A percentile compares a stretch with the other conserved stretches of the same genome.
phyloP scores from a whole-genome alignment of 352 stramenopile species.

The Phytopythium montanum region DNA sequence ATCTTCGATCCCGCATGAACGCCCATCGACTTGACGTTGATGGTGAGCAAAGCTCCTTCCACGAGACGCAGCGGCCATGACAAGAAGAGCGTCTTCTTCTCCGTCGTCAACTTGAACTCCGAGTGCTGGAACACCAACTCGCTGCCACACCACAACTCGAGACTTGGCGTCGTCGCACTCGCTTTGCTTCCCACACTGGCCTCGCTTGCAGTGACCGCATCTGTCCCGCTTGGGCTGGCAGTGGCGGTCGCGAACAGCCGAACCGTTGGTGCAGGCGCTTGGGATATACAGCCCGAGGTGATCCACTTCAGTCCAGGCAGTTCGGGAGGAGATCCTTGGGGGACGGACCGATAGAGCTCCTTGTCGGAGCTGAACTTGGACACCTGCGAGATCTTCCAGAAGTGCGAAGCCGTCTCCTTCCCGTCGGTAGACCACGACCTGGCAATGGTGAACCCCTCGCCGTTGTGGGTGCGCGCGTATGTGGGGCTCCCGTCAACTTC shows the following conservation, averaged over 20 bases:
- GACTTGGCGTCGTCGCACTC: not conserved
- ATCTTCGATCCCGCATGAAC: not conserved
- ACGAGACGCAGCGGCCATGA: not conserved
- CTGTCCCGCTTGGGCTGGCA: not conserved
- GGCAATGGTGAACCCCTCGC: conserved; percentile 84
- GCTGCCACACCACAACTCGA: not conserved
- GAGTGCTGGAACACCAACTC: not conserved
- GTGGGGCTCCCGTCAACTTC: conserved; percentile 72
- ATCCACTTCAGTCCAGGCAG: no score
- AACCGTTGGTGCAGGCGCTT: not conserved
- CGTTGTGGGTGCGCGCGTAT: conserved; percentile 48
- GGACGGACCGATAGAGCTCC: no score
- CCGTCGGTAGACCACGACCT: no score
- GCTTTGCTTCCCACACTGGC: not conserved
- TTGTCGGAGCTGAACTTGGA: no score
- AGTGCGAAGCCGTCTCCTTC: no score
- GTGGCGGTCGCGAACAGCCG: not conserved
- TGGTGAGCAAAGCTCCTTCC: not conserved
- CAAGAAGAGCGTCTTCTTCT: not conserved
- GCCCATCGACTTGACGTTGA: not conserved
- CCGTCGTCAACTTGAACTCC: not conserved
- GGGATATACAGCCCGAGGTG: conserved; percentile 89
- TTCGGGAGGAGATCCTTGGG: no score
- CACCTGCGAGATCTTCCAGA: no score
- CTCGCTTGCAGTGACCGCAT: not conserved